Base-by-base conservation (phyloP, 2,329 filamentous ascomycete genomes). In the Neocucurbitaria cava region DNA sequence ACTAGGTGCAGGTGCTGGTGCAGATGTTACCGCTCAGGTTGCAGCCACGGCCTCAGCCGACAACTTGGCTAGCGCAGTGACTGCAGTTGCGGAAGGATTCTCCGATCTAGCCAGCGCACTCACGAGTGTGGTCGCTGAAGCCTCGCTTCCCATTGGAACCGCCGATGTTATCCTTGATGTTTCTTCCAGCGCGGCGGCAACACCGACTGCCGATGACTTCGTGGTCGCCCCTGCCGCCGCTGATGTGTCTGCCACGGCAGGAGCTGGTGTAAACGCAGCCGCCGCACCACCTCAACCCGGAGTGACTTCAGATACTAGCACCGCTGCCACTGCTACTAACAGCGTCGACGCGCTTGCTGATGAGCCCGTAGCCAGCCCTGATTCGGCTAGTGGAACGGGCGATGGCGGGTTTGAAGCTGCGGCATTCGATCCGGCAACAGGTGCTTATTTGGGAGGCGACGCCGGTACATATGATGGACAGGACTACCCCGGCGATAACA, bases 401-500 rank as follows among this genome's bases (percentile, higher is more conserved):
- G 21, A n/a, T 13, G 24, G 35, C 17, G 24, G 41, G 18, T 23
- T 43, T 17, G 41, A n/a, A 15, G 41, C 41, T 21, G 4, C 4
- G n/a, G 41, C 24, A 2, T 24, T 13, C 8, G 23, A 24, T 7
- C n/a, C 3, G 3, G 4, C 26, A 28, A 8, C 4, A 6, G 40
- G 23, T 28, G 23, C n/a, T n/a, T 21, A 11, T 17, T 30, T 17
- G 9, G 40, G 41, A 9, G 24, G n/a, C 18, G 52, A 51, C 18
- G 24, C 15, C 20, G 31, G 48, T 15, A 7, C 41, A 11, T 56
- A 50, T 24, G 52, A 51, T 31, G 45, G 45, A 20, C 45, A 47
- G 24, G 54, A 52, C 18, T 35, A 45, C 15, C 38, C 30, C 35
- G 43, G 26, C 23, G 33, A n/a, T n/a, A n/a, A n/a, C n/a, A n/a